phyloP scores from a whole-genome alignment of 1,284 basidiomycete species.

The Cryptococcus depauperatus region DNA sequence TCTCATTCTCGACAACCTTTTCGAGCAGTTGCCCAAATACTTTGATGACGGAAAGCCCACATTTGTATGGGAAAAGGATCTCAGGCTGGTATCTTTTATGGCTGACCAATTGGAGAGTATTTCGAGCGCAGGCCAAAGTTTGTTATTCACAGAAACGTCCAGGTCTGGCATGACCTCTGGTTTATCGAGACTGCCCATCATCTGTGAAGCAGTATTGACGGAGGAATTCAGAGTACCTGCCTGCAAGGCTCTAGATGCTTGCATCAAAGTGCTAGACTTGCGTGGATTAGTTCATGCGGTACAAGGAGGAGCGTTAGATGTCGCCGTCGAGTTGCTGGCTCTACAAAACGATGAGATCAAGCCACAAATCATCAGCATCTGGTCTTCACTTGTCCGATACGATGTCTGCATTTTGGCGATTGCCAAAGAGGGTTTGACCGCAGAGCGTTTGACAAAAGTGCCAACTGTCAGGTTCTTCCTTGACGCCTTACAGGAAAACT shows the following conservation, averaged over 20 bases:
- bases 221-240: slow-evolving; percentile 16
- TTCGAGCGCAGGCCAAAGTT: slow-evolving; percentile 12
- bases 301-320: slow-evolving; percentile 28
- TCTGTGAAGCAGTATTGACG: slow-evolving; percentile 23
- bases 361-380: slow-evolving; percentile 23
- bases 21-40: slow-evolving; percentile 31
- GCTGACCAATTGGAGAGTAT: slow-evolving; percentile 33
- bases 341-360: slow-evolving; percentile 15
- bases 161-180: slow-evolving; percentile 7
- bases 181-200: slow-evolving; percentile 28
- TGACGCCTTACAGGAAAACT: slow-evolving; percentile 17
- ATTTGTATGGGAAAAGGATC: slow-evolving; percentile 19
- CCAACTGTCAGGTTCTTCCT: slow-evolving; percentile 24
- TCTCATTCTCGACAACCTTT: slow-evolving; percentile 34
- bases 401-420: slow-evolving; percentile 15
- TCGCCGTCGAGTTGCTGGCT: slow-evolving; percentile 20
- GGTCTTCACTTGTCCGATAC: slow-evolving; percentile 27
- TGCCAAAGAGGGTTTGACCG: slow-evolving; percentile 10
- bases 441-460: slow-evolving; percentile 11
- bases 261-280: slow-evolving; percentile 18
- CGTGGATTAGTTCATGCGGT: slow-evolving; percentile 20
- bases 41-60: slow-evolving; percentile 15
- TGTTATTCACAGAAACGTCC: slow-evolving; percentile 4
- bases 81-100: slow-evolving; percentile 33
- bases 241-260: slow-evolving; percentile 24